Percentiles rank a stretch among this genome's conserved stretches.
Evolutionary conservation across 2,329 filamentous ascomycete genomes (phyloP).

Genomic region (Dactylellina leptospora): DNA sequence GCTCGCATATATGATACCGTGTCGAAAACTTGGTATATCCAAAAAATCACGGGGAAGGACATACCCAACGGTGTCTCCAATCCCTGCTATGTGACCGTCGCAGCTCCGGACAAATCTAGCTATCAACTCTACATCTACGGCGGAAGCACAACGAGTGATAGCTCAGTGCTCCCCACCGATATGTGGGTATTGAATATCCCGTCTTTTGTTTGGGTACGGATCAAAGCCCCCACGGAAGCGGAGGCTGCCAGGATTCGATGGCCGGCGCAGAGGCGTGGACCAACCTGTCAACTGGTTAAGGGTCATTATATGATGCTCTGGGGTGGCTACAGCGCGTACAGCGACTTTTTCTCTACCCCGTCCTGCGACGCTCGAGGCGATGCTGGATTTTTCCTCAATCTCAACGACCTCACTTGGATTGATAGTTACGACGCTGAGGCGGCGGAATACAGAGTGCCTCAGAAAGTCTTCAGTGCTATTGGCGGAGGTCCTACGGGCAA

Average conservation of each 20-base stretch:
- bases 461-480: constrained; percentile 9
- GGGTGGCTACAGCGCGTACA: constrained; percentile 12
- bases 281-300: constrained; percentile 9
- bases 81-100: neutral
- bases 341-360: neutral
- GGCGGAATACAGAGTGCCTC: constrained; percentile 6
- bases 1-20: constrained; percentile 12
- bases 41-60: neutral
- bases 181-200: constrained; percentile 26
- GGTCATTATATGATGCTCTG: constrained; percentile 1
- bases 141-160: neutral
- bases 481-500: constrained; percentile 6
- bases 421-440: neutral
- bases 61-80: constrained; percentile 4
- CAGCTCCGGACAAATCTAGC: constrained; percentile 18
- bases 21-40: constrained; percentile 12
- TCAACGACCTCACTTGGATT: constrained; percentile 6
- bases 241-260: too few species aligned
- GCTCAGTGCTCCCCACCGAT: neutral
- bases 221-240: neutral
- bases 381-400: constrained; percentile 7
- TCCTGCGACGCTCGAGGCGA: too few species aligned
- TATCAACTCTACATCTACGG: constrained; percentile 26
- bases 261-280: neutral
- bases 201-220: constrained; percentile 14